Evolutionary conservation across 2,329 filamentous ascomycete genomes (phyloP).

Genomic region (Ramichloridium luteum): DNA sequence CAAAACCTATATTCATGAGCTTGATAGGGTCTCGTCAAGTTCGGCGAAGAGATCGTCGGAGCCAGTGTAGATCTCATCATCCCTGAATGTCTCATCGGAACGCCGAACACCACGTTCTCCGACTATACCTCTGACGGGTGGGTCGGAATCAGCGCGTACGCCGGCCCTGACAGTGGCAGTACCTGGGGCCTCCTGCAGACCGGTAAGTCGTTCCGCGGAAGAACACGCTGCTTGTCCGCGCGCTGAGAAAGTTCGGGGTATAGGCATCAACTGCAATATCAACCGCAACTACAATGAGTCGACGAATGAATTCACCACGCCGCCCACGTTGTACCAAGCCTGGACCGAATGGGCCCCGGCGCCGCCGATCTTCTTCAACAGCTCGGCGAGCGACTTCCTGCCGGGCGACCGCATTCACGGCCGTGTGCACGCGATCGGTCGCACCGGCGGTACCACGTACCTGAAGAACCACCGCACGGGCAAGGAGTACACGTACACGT

Average conservation of each 20-base stretch:
- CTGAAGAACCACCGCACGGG: not conserved
- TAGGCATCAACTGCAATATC: not conserved
- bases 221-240: not conserved
- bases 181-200: not conserved
- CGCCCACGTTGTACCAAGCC: constrained; percentile 1
- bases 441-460: constrained; percentile 1
- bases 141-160: constrained; percentile 1
- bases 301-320: not conserved
- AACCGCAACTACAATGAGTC: not conserved
- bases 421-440: not conserved
- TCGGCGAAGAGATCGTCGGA: not conserved
- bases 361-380: constrained; percentile 1
- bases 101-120: not conserved
- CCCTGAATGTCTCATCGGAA: not conserved
- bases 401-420: not conserved
- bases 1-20: not conserved
- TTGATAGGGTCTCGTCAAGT: not conserved
- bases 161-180: not conserved
- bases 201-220: not conserved
- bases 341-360: constrained; percentile 1
- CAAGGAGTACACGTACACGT: not conserved
- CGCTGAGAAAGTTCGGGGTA: not conserved
- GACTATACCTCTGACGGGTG: not conserved
- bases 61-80: constrained; percentile 1
- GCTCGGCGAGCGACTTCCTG: not conserved